Evolutionary conservation across 805 yeast genomes (phyloP).

Genomic region (Candida loeiensis): DNA sequence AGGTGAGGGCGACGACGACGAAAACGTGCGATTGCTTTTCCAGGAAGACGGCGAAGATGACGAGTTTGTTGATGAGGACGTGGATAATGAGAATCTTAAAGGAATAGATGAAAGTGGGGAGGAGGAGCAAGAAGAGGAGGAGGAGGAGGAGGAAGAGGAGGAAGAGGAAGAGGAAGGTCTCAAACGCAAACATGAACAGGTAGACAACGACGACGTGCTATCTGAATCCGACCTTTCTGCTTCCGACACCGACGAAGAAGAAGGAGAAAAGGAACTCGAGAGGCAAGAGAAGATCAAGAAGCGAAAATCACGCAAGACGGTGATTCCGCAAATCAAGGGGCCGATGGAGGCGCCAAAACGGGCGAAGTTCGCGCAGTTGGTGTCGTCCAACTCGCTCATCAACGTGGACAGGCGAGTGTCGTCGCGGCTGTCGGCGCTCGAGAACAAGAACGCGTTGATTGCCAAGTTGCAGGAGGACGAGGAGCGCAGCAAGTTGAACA

Average conservation of each 20-base stretch:
- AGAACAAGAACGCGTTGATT: conserved; percentile 72
- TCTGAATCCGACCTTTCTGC: conserved; percentile 52
- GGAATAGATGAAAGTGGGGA: conserved; percentile 15
- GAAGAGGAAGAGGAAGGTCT: conserved; percentile 16
- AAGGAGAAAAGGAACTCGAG: conserved; percentile 63
- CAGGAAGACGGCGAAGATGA: conserved; percentile 46
- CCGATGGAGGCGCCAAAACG: conserved; percentile 24
- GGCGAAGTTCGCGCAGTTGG: conserved; percentile 12
- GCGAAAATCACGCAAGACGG: conserved; percentile 22
- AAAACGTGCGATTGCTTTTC: conserved; percentile 66
- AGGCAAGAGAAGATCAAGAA: conserved; percentile 38
- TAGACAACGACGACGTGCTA: conserved; percentile 44
- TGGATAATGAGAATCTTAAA: conserved; percentile 13
- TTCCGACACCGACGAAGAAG: conserved; percentile 59
- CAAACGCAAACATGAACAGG: conserved; percentile 15
- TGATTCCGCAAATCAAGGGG: conserved; percentile 18
- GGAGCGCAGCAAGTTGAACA: conserved; percentile 47
- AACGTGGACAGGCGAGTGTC: conserved; percentile 62
- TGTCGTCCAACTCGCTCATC: conserved; percentile 50
- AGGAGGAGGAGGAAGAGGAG: conserved; percentile 20
- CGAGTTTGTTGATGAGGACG: conserved; percentile 22
- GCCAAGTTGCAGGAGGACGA: conserved; percentile 69
- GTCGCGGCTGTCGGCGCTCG: conserved; percentile 71
- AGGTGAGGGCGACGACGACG: conserved; percentile 60
- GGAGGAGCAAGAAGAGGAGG: conserved; percentile 48